Percentiles rank a stretch among this genome's conserved stretches.
Evolutionary conservation across 257 asterid genomes (phyloP).

Genomic region (Solanum chiquidenum): DNA sequence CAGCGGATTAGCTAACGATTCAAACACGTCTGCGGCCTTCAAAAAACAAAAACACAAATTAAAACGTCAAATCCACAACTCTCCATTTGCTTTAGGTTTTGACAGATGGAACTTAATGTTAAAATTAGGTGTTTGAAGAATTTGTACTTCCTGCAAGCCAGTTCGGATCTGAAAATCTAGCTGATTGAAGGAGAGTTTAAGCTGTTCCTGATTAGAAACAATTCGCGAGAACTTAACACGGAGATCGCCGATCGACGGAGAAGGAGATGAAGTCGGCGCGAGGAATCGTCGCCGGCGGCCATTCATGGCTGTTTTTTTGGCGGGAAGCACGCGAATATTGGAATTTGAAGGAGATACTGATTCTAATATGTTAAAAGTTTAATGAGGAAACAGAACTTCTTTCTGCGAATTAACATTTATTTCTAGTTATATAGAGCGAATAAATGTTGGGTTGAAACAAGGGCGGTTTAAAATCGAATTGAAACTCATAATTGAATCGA

Average conservation of each 20-base stretch:
- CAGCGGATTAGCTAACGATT: conserved; percentile 48
- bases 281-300: conserved; percentile 18
- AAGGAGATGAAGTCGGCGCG: conserved; percentile 9
- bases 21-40: conserved; percentile 67
- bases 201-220: conserved; percentile 45
- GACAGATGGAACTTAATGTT: neutral
- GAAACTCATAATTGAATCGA: neutral
- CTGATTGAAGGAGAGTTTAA: conserved; percentile 38
- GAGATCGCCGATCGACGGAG: conserved; percentile 22
- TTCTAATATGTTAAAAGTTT: neutral
- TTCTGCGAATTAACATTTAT: neutral
- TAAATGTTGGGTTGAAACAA: neutral
- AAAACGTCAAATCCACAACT: neutral
- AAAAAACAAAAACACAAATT: neutral
- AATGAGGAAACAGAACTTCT: neutral
- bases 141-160: conserved; percentile 55
- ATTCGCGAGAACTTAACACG: conserved; percentile 27
- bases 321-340: neutral
- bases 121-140: neutral
- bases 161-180: conserved; percentile 49
- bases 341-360: neutral
- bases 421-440: neutral
- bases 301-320: conserved; percentile 23
- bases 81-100: neutral
- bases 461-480: neutral